Percentiles rank a stretch among this genome's conserved stretches.
Conservation (phyloP, 2,329 filamentous ascomycete genomes). For the Ceratocystis colombiana region DNA sequence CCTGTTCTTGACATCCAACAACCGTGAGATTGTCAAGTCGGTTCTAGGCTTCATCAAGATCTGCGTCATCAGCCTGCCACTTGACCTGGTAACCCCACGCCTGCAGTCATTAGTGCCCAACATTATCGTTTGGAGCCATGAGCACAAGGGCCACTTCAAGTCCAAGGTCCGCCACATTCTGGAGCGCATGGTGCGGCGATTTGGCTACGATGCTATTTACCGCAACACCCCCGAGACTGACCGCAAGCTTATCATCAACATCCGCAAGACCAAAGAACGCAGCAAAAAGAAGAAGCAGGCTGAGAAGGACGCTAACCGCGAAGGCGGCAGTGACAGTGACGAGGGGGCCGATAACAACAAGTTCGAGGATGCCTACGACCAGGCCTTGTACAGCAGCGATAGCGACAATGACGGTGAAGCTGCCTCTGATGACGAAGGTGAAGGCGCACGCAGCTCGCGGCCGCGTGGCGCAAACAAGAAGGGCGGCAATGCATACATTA, state of each 20-base stretch:
- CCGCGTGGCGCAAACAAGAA: slow-evolving; percentile 37
- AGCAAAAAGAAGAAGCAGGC: slow-evolving; percentile 80
- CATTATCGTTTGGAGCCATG: slow-evolving; percentile 90
- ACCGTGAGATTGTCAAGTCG: slow-evolving; percentile 89
- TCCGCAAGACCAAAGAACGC: slow-evolving; percentile 87
- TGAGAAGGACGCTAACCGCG: slow-evolving; percentile 40
- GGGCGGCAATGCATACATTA: slow-evolving; percentile 68
- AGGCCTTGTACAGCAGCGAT: slow-evolving; percentile 82
- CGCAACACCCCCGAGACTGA: slow-evolving; percentile 74
- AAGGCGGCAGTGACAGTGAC: slow-evolving; percentile 28
- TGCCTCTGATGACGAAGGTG: slow-evolving; percentile 43
- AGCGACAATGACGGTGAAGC: slow-evolving; percentile 49
- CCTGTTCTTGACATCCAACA: slow-evolving; percentile 90
- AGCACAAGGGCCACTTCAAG: slow-evolving; percentile 95
- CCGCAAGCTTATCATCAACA: slow-evolving; percentile 82
- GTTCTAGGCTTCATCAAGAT: slow-evolving; percentile 96
- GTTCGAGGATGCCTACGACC: slow-evolving; percentile 89
- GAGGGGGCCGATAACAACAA: slow-evolving; percentile 40
- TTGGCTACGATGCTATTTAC: slow-evolving; percentile 73
- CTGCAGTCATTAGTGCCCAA: slow-evolving; percentile 73
- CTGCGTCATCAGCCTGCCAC: slow-evolving; percentile 75
- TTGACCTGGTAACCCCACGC: slow-evolving; percentile 66
- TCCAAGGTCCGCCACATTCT: slow-evolving; percentile 97
- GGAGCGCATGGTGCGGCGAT: slow-evolving; percentile 84
- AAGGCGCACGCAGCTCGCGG: slow-evolving; percentile 27